Evolutionary conservation across 2,329 filamentous ascomycete genomes (phyloP).

Genomic region (Aspergillus tanneri): DNA sequence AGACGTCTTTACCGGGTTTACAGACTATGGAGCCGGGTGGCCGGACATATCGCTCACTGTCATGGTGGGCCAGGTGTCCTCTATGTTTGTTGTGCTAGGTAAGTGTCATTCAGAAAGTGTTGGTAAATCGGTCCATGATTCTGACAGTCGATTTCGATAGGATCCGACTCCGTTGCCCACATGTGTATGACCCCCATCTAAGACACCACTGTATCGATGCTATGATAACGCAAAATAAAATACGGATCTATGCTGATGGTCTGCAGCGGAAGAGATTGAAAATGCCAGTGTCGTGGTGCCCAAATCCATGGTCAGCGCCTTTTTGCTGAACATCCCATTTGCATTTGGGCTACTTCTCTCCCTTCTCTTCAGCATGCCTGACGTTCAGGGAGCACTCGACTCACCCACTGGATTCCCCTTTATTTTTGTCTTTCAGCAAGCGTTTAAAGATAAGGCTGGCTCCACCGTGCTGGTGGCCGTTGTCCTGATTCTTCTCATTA

Average conservation of each 20-base stretch:
- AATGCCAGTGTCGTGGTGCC: slow-evolving; percentile 9
- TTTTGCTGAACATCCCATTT: slow-evolving; percentile 1
- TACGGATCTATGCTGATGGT: neutral
- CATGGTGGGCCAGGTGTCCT: slow-evolving; percentile 3
- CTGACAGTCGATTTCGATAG: neutral
- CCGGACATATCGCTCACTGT: neutral
- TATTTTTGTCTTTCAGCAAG: slow-evolving; percentile 47
- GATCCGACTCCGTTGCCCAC: slow-evolving; percentile 1
- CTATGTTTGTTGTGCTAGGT: slow-evolving; percentile 1
- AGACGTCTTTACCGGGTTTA: slow-evolving; percentile 2
- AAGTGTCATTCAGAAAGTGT: neutral
- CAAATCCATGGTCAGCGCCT: slow-evolving; percentile 7
- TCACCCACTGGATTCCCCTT: slow-evolving; percentile 47
- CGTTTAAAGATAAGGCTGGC: slow-evolving; percentile 20
- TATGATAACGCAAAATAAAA: too few relatives aligned
- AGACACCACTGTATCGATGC: neutral
- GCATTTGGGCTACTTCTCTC: slow-evolving; percentile 39
- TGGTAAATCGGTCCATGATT: neutral
- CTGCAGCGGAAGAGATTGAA: slow-evolving; percentile 8
- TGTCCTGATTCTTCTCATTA: slow-evolving; percentile 40
- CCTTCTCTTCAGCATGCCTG: slow-evolving; percentile 41
- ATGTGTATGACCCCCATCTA: neutral
- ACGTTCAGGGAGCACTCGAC: slow-evolving; percentile 35
- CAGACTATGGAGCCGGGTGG: slow-evolving; percentile 2
- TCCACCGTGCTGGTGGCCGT: slow-evolving; percentile 39